These are phyloP conservation scores for Capsaspora owczarzaki DNA, from an alignment of 78 protist genomes.

Conservation along the genomic window DNA sequence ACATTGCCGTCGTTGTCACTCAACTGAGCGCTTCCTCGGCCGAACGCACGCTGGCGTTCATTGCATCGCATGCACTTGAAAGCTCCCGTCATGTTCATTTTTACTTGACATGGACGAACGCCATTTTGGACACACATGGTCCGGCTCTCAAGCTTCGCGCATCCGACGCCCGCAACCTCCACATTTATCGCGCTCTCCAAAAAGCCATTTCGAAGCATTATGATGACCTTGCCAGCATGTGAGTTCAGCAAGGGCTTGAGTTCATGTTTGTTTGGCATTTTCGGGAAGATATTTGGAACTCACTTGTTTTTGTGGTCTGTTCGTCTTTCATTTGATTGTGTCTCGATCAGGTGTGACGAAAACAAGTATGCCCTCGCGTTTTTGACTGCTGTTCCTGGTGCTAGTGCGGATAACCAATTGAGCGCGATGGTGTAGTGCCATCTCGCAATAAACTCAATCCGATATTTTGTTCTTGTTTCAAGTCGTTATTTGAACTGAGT, in stretches of 20 bases:
- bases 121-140: constrained; percentile 48
- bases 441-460: no score
- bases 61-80: constrained; percentile 36
- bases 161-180: no score
- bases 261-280: no score
- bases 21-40: constrained; percentile 27
- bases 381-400: neutral
- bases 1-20: constrained; percentile 38
- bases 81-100: constrained; percentile 52
- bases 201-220: constrained; percentile 9
- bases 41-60: constrained; percentile 41
- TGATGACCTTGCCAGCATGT: constrained; percentile 4
- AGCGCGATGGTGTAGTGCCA: no score
- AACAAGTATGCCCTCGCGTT: constrained; percentile 15
- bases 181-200: constrained; percentile 15
- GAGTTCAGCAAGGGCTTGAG: neutral
- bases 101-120: constrained; percentile 53
- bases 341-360: constrained; percentile 2
- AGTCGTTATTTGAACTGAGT: no score
- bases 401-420: no score
- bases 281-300: neutral
- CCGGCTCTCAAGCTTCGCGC: no score
- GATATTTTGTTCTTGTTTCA: no score
- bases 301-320: neutral
- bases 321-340: neutral